Base-by-base conservation (phyloP, 768 basidiomycete species). In the Amanita brunnescens region DNA sequence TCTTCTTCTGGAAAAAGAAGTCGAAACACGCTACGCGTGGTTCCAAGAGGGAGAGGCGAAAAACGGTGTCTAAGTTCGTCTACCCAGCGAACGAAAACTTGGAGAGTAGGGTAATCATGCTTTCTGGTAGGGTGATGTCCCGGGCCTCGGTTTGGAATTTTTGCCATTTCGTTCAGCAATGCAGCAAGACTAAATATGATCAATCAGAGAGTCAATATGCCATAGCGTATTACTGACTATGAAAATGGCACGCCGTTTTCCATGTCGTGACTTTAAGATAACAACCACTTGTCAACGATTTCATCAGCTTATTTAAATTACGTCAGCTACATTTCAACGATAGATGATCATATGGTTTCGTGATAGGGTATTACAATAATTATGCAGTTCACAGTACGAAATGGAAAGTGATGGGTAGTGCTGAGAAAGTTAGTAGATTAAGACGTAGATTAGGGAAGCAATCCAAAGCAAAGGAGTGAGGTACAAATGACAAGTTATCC, bases 1-100 rank as follows among this genome's bases (percentile, higher is more conserved):
- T 93, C 89, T 51, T 90, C 81, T 54, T 93, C 83, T 0, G 93
- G 91, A 60, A 93, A 94, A n/a, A 95, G 68, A 4, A 92, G 65
- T 6, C 81, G 78, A 58, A 94, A 83, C 26, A 90, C 65, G 5
- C 75, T 74, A 12, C 73, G 70, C 7, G 82, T 79, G 0, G 80
- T 82, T 3, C 76, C 73, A 0, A 62, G 60, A 0, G 79, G 77
- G 18, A 85, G 64, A 12, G 80, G 77, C 10, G 65, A 60, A 58
- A 73, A 79, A 13, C 62, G 56, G n/a, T 42, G 55, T 51, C 64
- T 71, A 29, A 85, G 64, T 10, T 63, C 59, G 2, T 59, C 55
- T 16, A 74, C 60, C 80, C 81, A 85, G 43, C 61, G 66, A 2
- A 56, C 55, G 38, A 78, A 71, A 18, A 74, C 61, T n/a, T 59